Base-by-base conservation (phyloP, 2,329 filamentous ascomycete genomes). In the Stagonosporopsis vannaccii region DNA sequence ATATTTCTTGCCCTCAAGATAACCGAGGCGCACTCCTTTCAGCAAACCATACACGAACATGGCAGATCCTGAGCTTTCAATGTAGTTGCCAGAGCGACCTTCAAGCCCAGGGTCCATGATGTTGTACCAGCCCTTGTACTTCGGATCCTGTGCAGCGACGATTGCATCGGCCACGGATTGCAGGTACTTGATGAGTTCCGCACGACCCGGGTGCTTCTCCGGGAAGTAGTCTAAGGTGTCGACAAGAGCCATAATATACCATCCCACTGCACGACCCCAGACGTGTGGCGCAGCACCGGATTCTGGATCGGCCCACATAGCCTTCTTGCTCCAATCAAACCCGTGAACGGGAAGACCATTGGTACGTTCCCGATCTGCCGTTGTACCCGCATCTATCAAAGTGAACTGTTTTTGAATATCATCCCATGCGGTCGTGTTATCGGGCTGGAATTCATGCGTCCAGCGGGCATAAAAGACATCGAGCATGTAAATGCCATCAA, bases 41-140 rank as follows among this genome's bases (percentile, higher is more conserved):
- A 85, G 66, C 59, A 84, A 71, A 0, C 81, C 80, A 53, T 82
- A 84, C 0, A 79, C 77, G 60, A 86, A 86, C 80, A 87, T 84
- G 2, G 82, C 81, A 15, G 81, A 82, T 11, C 80, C 83, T 45
- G 82, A 85, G 35, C 81, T 82, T 74, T 87, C 85, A 39, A 87
- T 78, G 66, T 85, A 87, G 66, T 87, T 87, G 0, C 81, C 82
- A 23, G 77, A 54, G 6, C 69, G 65, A n/a, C 9, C 15, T 25
- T 55, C 47, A 6, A 56, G 37, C 1, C 78, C 79, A 0, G 79
- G 78, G 58, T 79, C 79, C 75, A 86, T 81, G 42, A 87, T 75
- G 54, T 85, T 76, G 81, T 84, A 87, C 80, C 85, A 87, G 2
- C 80, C 83, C 0, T 83, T 81, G 6, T 54, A 58, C 17, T 36